Evolutionary conservation across 2,329 filamentous ascomycete species (phyloP).

Genomic region (Incumbomyces lentus): DNA sequence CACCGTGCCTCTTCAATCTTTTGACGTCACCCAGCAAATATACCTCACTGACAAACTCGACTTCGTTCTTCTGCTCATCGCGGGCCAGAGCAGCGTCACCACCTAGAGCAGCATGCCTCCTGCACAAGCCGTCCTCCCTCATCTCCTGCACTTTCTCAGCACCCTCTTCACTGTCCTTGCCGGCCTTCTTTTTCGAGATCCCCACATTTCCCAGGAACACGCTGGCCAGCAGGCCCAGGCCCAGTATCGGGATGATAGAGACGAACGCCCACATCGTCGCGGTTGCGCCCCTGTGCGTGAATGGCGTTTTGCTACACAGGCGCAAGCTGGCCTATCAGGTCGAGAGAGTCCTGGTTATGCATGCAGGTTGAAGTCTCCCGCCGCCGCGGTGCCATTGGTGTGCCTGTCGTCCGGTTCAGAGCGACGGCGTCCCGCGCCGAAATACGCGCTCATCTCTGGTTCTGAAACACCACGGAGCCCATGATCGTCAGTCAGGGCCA

Average conservation of each 20-base stretch:
- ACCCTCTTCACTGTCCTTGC: background rate
- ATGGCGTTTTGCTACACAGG: conserved; percentile 28
- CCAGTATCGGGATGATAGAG: conserved; percentile 50
- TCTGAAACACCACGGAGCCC: conserved; percentile 60
- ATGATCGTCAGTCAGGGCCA: conserved; percentile 58
- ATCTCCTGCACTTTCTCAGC: too few relatives aligned
- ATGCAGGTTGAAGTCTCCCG: conserved; percentile 25
- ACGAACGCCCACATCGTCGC: conserved; percentile 59
- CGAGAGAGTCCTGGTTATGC: conserved; percentile 29
- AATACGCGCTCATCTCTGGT: conserved; percentile 33
- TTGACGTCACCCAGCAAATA: too few relatives aligned
- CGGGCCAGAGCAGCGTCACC: too few relatives aligned
- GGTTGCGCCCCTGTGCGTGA: conserved; percentile 36
- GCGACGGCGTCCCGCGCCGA: too few relatives aligned
- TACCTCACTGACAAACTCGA: too few relatives aligned
- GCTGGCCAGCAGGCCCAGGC: conserved; percentile 36
- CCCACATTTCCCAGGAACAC: conserved; percentile 42
- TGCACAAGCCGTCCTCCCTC: too few relatives aligned
- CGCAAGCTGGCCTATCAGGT: conserved; percentile 28
- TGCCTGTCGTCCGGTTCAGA: too few relatives aligned
- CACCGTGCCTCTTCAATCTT: too few relatives aligned
- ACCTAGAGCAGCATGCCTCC: too few relatives aligned
- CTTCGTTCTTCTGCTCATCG: too few relatives aligned
- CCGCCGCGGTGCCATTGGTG: conserved; percentile 23
- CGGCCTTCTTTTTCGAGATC: conserved; percentile 29